Conservation (phyloP, 805 yeast species). For the Sugiyamaella chiloensis region DNA sequence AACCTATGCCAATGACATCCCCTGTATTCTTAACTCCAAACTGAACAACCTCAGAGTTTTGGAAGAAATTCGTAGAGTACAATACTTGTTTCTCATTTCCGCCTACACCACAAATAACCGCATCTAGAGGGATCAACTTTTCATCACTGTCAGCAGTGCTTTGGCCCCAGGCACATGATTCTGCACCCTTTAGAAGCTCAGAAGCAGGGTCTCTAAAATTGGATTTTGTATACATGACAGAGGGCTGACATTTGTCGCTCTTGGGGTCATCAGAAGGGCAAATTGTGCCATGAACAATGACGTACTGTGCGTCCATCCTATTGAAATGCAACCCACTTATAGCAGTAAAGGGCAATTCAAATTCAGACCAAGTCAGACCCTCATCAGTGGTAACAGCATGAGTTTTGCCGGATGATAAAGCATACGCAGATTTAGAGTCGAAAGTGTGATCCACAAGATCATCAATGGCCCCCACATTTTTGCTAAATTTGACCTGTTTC, state of each 20-base stretch:
- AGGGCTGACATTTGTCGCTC: conserved; percentile 35
- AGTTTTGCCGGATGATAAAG: conserved; percentile 32
- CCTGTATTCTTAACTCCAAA: conserved; percentile 34
- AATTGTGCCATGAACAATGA: conserved; percentile 38
- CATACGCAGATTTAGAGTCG: conserved; percentile 39
- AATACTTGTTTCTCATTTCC: conserved; percentile 38
- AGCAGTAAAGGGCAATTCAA: conserved; percentile 30
- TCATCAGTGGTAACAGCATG: conserved; percentile 42
- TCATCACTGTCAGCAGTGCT: conserved; percentile 28
- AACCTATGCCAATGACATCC: conserved; percentile 36
- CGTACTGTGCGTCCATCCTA: conserved; percentile 31
- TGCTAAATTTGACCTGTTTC: conserved; percentile 32
- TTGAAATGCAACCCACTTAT: background rate
- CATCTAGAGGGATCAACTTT: conserved; percentile 23
- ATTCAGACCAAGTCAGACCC: conserved; percentile 43
- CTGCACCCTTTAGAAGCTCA: conserved; percentile 34
- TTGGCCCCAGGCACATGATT: conserved; percentile 24
- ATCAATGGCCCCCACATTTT: conserved; percentile 35
- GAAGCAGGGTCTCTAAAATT: conserved; percentile 39
- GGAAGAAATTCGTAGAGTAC: conserved; percentile 46
- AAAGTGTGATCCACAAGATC: conserved; percentile 39
- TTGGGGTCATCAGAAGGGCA: conserved; percentile 33
- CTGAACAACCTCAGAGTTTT: conserved; percentile 32
- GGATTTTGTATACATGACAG: conserved; percentile 44
- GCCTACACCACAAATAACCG: conserved; percentile 43